These are phyloP conservation scores for Pythium grandisporangium DNA, from an alignment of 352 stramenopile genomes.

Conservation along the genomic window DNA sequence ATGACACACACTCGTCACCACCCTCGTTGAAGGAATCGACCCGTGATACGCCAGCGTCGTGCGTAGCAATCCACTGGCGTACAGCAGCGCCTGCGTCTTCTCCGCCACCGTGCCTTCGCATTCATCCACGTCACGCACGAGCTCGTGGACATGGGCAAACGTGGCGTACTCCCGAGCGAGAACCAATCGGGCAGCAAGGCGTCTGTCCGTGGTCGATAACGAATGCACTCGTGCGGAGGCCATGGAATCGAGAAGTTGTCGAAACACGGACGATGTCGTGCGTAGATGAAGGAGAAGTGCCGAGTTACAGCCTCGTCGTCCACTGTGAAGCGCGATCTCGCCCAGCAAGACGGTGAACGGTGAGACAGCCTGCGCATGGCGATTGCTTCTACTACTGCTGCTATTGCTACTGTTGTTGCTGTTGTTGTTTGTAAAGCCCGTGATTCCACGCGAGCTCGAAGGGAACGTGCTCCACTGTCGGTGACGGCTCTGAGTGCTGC, in stretches of 20 bases:
- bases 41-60: too few species aligned
- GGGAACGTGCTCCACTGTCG: too few species aligned
- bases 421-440: too few species aligned
- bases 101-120: slow-evolving; percentile 28
- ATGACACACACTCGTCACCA: slow-evolving; percentile 1
- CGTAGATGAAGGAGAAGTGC: slow-evolving; percentile 13
- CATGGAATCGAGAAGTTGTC: slow-evolving; percentile 6
- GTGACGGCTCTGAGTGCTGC: too few species aligned
- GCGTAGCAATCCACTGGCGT: slow-evolving; percentile 13
- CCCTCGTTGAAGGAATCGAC: too few species aligned
- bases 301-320: slow-evolving; percentile 6
- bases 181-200: slow-evolving; percentile 14
- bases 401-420: too few species aligned
- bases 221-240: neutral
- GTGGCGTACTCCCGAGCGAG: slow-evolving; percentile 16
- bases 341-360: slow-evolving; percentile 23
- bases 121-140: slow-evolving; percentile 23
- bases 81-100: slow-evolving; percentile 19
- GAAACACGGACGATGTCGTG: slow-evolving; percentile 19
- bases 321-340: slow-evolving; percentile 14
- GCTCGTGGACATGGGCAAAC: slow-evolving; percentile 18
- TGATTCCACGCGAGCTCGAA: too few species aligned
- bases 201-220: too few species aligned
- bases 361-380: slow-evolving; percentile 6
- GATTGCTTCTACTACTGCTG: too few species aligned